Conservation (phyloP, 75 land plant species). For the Gnetum montanum region DNA sequence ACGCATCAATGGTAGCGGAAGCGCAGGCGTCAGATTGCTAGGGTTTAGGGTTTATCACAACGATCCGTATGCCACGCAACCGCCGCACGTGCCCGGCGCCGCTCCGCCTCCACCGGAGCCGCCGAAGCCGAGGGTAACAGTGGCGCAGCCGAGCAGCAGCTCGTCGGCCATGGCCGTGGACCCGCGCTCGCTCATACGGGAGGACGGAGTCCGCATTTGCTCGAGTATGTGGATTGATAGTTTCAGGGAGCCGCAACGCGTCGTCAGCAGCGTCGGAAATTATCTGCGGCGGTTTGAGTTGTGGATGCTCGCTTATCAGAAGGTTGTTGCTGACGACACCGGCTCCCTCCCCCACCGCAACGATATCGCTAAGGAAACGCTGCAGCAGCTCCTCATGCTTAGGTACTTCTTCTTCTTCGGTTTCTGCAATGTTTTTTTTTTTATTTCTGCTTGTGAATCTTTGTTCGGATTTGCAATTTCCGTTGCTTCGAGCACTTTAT, state of each 20-base stretch:
- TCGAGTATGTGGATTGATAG: slow-evolving; percentile 58
- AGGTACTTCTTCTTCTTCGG: no score
- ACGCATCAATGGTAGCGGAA: no score
- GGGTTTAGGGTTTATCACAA: slow-evolving; percentile 1
- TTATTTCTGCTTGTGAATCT: no score
- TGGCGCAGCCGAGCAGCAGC: not conserved
- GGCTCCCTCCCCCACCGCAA: slow-evolving; percentile 47
- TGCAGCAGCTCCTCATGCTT: slow-evolving; percentile 41
- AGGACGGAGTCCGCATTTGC: slow-evolving; percentile 43
- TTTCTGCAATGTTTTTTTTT: no score
- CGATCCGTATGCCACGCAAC: not conserved
- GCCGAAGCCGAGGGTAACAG: not conserved
- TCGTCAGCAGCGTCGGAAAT: slow-evolving; percentile 24
- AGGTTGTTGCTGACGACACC: slow-evolving; percentile 51
- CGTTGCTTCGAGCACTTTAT: no score
- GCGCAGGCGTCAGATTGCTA: no score
- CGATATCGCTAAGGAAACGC: slow-evolving; percentile 18
- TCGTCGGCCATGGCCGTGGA: slow-evolving; percentile 2
- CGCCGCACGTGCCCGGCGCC: no score
- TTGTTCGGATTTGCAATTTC: no score
- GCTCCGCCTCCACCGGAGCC: no score
- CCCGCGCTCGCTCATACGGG: slow-evolving; percentile 26
- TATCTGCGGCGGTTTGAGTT: slow-evolving; percentile 45
- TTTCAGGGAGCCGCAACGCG: slow-evolving; percentile 35
- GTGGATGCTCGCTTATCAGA: slow-evolving; percentile 78